phyloP scores from a whole-genome alignment of 129 eudicot genomes.

The Oenanthe sinensis region DNA sequence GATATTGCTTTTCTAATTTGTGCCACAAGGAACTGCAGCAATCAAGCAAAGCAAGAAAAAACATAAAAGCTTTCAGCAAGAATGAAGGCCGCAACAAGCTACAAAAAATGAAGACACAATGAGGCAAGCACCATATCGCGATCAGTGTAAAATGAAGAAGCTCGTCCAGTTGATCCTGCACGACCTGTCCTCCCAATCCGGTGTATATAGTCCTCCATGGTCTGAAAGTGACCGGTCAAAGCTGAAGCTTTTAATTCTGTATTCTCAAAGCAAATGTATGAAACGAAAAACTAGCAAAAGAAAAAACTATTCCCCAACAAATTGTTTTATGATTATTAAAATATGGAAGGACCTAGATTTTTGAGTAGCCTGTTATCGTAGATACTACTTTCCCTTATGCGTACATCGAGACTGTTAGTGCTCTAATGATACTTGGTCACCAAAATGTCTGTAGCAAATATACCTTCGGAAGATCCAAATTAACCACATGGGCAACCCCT shows the following conservation, averaged over 20 bases:
- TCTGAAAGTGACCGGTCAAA: slow-evolving; percentile 28
- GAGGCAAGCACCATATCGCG: slow-evolving; percentile 55
- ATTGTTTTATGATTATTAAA: not conserved
- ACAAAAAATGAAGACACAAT: not conserved
- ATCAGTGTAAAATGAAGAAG: slow-evolving; percentile 72
- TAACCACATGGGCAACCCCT: slow-evolving; percentile 85
- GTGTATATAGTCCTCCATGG: slow-evolving; percentile 85
- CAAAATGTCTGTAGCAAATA: not conserved
- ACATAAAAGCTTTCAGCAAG: not conserved
- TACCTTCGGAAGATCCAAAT: slow-evolving; percentile 89
- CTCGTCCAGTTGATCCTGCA: slow-evolving; percentile 86
- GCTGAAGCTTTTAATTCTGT: slow-evolving; percentile 4
- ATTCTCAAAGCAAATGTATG: not conserved
- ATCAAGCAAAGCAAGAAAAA: slow-evolving; percentile 10
- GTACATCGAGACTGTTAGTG: not conserved
- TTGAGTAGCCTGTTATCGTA: not conserved
- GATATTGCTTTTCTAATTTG: slow-evolving; percentile 83
- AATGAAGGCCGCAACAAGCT: not conserved
- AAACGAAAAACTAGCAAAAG: not conserved
- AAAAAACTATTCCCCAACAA: not conserved
- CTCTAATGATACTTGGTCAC: not conserved
- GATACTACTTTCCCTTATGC: not conserved
- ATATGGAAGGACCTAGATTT: not conserved
- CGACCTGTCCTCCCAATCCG: slow-evolving; percentile 91
- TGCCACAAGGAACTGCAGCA: slow-evolving; percentile 61